A percentile compares a stretch with the other conserved stretches of the same genome.
Evolutionary conservation across 768 basidiomycete species (phyloP).

Genomic region (Mycena vitilis): DNA sequence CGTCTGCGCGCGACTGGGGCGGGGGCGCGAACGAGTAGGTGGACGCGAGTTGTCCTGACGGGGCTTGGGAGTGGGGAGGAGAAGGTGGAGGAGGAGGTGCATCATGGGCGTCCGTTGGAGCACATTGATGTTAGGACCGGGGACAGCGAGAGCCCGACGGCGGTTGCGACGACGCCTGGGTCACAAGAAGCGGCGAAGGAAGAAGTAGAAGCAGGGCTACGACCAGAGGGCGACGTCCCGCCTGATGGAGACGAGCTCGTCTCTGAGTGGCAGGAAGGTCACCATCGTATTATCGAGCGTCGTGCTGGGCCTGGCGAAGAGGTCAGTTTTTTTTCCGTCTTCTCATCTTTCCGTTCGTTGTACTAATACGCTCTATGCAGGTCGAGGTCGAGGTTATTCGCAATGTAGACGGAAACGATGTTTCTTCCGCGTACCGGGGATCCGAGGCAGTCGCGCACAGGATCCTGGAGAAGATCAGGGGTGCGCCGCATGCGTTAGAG

Average conservation of each 20-base stretch:
- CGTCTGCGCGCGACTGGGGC: constrained; percentile 46
- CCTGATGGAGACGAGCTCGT: constrained; percentile 58
- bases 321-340: constrained; percentile 38
- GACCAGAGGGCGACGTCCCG: constrained; percentile 48
- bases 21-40: constrained; percentile 67
- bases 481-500: constrained; percentile 31
- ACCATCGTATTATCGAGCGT: constrained; percentile 73
- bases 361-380: constrained; percentile 42
- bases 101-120: constrained; percentile 32
- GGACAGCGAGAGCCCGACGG: constrained; percentile 29
- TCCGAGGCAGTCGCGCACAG: constrained; percentile 36
- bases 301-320: constrained; percentile 70
- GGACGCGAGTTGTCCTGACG: constrained; percentile 52
- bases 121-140: constrained; percentile 27
- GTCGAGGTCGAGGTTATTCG: constrained; percentile 73
- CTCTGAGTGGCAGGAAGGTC: constrained; percentile 79
- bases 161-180: constrained; percentile 30
- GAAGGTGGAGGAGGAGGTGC: constrained; percentile 18
- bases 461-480: constrained; percentile 42
- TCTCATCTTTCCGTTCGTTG: not conserved
- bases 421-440: constrained; percentile 38
- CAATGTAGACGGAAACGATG: constrained; percentile 43
- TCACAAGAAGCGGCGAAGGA: constrained; percentile 35
- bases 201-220: constrained; percentile 25
- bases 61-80: constrained; percentile 36